Conservation (phyloP, 164 flowering plant species). For the Warburgia ugandensis region DNA sequence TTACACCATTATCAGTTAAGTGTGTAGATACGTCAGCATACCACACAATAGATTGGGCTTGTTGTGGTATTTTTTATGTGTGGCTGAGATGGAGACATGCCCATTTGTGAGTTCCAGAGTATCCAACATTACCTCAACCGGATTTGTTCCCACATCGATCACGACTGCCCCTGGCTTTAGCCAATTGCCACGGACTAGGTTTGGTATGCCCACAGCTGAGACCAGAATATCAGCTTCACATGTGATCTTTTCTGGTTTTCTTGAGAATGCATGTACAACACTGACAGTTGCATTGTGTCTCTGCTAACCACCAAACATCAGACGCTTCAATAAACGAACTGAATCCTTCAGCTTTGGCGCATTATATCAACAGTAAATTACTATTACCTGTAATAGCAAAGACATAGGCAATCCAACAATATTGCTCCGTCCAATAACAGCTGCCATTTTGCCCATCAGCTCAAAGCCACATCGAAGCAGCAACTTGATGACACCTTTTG, state of each 20-base stretch:
- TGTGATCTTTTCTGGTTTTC: conserved; percentile 50
- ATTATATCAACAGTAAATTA: not conserved
- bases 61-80: too few species aligned
- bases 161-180: conserved; percentile 85
- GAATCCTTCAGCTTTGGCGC: too few species aligned
- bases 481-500: conserved; percentile 77
- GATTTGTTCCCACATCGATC: conserved; percentile 78
- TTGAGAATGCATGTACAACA: conserved; percentile 50
- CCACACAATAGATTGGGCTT: too few species aligned
- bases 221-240: conserved; percentile 79
- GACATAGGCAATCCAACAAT: conserved; percentile 75
- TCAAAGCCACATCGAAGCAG: conserved; percentile 49
- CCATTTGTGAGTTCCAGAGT: too few species aligned
- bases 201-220: conserved; percentile 67
- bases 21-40: too few species aligned
- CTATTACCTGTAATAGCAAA: conserved; percentile 62
- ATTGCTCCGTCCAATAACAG: conserved; percentile 83
- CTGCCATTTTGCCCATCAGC: conserved; percentile 70
- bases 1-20: too few species aligned
- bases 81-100: too few species aligned
- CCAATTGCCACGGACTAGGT: conserved; percentile 75
- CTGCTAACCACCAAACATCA: conserved; percentile 26
- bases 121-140: conserved; percentile 59
- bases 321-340: too few species aligned
- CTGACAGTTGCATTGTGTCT: conserved; percentile 87